Conservation (phyloP, 306 rosid genomes). For the Arachis hypogaea region DNA sequence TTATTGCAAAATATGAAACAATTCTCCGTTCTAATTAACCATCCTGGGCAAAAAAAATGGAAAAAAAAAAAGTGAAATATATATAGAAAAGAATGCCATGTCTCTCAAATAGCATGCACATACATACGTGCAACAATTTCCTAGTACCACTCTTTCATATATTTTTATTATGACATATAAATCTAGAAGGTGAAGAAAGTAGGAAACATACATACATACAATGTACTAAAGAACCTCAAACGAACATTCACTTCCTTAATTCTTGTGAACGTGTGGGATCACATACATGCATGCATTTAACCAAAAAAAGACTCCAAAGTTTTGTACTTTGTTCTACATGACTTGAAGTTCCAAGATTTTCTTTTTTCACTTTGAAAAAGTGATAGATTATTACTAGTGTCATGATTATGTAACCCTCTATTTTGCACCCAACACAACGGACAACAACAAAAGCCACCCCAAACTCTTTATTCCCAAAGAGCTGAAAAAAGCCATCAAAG, state of each 20-base stretch:
- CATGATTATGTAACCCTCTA: conserved; percentile 11
- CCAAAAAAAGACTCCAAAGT: conserved; percentile 34
- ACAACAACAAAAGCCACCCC: conserved; percentile 30
- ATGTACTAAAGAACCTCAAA: not conserved
- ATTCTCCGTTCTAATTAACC: too few species aligned
- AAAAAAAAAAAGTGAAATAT: too few species aligned
- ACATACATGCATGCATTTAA: not conserved
- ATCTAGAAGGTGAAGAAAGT: not conserved
- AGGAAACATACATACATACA: not conserved
- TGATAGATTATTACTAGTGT: not conserved
- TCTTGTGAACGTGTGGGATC: not conserved
- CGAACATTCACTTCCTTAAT: not conserved
- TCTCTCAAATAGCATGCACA: not conserved
- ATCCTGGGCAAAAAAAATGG: too few species aligned
- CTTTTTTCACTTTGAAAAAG: conserved; percentile 34
- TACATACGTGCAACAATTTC: not conserved
- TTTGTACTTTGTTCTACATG: conserved; percentile 5
- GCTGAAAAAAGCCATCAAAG: conserved; percentile 8
- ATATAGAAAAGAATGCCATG: not conserved
- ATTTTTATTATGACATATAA: not conserved
- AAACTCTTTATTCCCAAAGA: conserved; percentile 26
- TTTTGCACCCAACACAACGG: conserved; percentile 18
- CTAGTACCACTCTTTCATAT: not conserved
- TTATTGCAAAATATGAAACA: too few species aligned
- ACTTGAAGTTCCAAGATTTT: not conserved